Evolutionary conservation across 192 early-diverging fungal species (phyloP).

Genomic region (Geranomyces variabilis): DNA sequence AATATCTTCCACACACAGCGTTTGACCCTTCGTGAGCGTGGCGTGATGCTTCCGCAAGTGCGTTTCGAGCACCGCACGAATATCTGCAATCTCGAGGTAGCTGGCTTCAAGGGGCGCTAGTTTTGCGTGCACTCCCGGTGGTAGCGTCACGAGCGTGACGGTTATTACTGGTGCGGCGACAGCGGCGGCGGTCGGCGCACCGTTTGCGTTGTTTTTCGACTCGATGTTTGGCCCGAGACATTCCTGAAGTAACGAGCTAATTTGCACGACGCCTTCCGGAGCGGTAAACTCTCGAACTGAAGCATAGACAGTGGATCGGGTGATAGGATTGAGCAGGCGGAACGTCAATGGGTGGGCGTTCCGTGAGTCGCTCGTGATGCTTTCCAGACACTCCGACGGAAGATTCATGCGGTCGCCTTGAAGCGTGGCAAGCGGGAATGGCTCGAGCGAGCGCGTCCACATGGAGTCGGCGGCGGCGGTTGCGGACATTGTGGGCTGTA

Average conservation of each 20-base stretch:
- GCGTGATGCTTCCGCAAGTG: constrained; percentile 69
- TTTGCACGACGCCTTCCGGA: constrained; percentile 47
- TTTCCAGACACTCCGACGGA: constrained; percentile 53
- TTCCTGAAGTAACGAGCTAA: constrained; percentile 58
- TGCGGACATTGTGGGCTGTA: too few relatives aligned
- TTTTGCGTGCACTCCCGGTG: constrained; percentile 68
- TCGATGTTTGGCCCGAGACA: constrained; percentile 12
- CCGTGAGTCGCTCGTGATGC: constrained; percentile 31
- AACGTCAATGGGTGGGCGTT: constrained; percentile 62
- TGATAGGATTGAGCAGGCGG: constrained; percentile 55
- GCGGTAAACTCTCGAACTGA: constrained; percentile 78
- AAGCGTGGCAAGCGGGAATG: background rate
- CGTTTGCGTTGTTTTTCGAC: background rate
- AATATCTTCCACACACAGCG: constrained; percentile 48
- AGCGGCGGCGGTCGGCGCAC: background rate
- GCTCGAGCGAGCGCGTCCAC: background rate
- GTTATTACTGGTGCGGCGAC: background rate
- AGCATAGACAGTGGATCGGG: constrained; percentile 47
- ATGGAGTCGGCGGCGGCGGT: background rate
- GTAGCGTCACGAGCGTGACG: constrained; percentile 52
- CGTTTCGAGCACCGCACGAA: constrained; percentile 65
- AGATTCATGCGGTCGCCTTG: constrained; percentile 65
- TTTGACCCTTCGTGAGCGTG: constrained; percentile 70
- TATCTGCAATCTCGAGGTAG: constrained; percentile 60
- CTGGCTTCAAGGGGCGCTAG: constrained; percentile 60